Percentiles rank a stretch among this genome's conserved stretches.
Conservation (phyloP, 768 basidiomycete genomes). For the Termitomyces sp. region DNA sequence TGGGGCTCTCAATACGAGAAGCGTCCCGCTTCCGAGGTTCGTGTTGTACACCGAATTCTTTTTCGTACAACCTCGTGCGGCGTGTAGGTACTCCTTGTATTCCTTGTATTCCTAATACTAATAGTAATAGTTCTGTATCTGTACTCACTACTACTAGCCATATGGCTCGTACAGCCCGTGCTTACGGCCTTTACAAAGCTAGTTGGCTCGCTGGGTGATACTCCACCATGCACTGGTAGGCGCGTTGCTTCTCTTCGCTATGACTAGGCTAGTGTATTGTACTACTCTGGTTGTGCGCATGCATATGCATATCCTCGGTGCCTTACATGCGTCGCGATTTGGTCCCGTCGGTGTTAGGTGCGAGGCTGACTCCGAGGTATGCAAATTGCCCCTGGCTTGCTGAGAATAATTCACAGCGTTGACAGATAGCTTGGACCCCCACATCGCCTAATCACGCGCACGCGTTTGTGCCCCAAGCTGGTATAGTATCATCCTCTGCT, state of each 20-base stretch:
- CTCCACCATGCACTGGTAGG: not conserved
- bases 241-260: slow-evolving; percentile 28
- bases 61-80: not conserved
- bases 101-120: not conserved
- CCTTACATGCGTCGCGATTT: slow-evolving; percentile 47
- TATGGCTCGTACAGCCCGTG: slow-evolving; percentile 19
- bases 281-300: slow-evolving; percentile 21
- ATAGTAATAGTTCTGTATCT: too few relatives aligned
- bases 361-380: slow-evolving; percentile 60
- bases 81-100: not conserved
- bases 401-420: not conserved
- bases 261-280: slow-evolving; percentile 26
- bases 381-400: slow-evolving; percentile 5
- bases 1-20: slow-evolving; percentile 41
- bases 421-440: slow-evolving; percentile 39
- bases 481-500: not conserved
- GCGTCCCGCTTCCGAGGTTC: slow-evolving; percentile 29
- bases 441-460: too few relatives aligned
- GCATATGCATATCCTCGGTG: slow-evolving; percentile 40
- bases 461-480: too few relatives aligned
- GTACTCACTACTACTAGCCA: slow-evolving; percentile 27
- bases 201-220: not conserved
- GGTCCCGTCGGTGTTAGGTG: slow-evolving; percentile 46
- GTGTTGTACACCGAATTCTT: slow-evolving; percentile 31
- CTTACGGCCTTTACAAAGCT: not conserved